These are phyloP conservation scores for Erucastrum elatum DNA, from an alignment of 345 rosid species.

Conservation along the genomic window DNA sequence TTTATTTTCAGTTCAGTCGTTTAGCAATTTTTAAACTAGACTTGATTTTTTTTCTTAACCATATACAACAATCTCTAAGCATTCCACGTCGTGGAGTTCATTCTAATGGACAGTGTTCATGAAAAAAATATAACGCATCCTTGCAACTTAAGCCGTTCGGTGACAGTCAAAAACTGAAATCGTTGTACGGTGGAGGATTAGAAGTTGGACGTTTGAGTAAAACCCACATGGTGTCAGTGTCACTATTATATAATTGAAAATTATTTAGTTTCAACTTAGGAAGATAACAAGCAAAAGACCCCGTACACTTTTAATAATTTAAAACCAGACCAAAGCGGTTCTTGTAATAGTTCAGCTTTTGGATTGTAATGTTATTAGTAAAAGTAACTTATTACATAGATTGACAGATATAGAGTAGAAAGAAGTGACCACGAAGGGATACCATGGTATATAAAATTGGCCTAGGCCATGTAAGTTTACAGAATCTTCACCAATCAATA, in stretches of 20 bases:
- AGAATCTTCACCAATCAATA: conserved; percentile 62
- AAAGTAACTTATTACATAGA: neutral
- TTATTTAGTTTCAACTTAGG: neutral
- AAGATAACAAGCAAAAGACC: neutral
- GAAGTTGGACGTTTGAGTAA: neutral
- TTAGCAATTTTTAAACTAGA: neutral
- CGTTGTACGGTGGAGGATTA: neutral
- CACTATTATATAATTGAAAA: neutral
- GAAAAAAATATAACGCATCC: neutral
- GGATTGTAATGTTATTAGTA: neutral
- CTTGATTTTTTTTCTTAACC: neutral
- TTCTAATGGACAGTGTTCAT: no score
- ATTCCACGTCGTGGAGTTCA: neutral
- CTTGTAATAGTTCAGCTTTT: neutral
- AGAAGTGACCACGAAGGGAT: neutral
- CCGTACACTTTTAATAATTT: neutral
- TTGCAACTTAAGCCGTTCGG: neutral
- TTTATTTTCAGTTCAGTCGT: neutral
- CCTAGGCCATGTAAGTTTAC: neutral
- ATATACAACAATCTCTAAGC: neutral
- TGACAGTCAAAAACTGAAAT: neutral
- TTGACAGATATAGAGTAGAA: neutral
- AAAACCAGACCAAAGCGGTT: neutral
- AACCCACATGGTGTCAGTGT: neutral
- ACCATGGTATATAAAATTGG: neutral